Conservation (phyloP, 1,139 yeast genomes). For the Geotrichum reessii region DNA sequence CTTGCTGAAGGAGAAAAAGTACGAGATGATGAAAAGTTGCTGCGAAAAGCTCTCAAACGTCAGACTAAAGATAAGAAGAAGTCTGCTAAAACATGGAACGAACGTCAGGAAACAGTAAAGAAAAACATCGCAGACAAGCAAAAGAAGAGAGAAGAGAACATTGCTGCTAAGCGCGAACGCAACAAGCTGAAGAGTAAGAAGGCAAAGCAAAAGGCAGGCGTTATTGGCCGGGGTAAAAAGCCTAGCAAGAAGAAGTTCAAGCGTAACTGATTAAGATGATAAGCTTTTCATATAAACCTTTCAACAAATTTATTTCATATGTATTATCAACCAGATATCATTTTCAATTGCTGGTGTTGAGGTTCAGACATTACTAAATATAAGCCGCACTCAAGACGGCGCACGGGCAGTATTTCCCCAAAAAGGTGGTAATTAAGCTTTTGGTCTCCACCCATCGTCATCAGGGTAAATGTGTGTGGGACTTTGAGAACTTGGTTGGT, state of each 20-base stretch:
- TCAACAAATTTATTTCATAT: too few species aligned
- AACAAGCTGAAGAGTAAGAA: constrained; percentile 53
- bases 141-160: constrained; percentile 79
- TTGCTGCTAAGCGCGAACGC: constrained; percentile 65
- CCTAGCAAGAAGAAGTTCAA: constrained; percentile 9
- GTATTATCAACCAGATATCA: too few species aligned
- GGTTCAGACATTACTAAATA: background rate
- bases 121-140: constrained; percentile 68
- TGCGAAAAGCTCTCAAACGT: constrained; percentile 78
- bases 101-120: constrained; percentile 65
- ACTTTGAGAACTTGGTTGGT: too few species aligned
- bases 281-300: too few species aligned
- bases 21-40: constrained; percentile 81
- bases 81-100: constrained; percentile 82
- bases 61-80: constrained; percentile 74
- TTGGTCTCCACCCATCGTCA: background rate
- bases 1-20: constrained; percentile 86
- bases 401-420: background rate
- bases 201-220: constrained; percentile 43
- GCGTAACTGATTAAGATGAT: background rate
- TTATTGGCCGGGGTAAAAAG: constrained; percentile 36
- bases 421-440: background rate
- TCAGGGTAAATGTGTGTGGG: background rate
- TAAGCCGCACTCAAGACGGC: background rate
- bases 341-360: background rate